Evolutionary conservation across 2,329 filamentous ascomycete genomes (phyloP).

Genomic region (Aureobasidium sp.): DNA sequence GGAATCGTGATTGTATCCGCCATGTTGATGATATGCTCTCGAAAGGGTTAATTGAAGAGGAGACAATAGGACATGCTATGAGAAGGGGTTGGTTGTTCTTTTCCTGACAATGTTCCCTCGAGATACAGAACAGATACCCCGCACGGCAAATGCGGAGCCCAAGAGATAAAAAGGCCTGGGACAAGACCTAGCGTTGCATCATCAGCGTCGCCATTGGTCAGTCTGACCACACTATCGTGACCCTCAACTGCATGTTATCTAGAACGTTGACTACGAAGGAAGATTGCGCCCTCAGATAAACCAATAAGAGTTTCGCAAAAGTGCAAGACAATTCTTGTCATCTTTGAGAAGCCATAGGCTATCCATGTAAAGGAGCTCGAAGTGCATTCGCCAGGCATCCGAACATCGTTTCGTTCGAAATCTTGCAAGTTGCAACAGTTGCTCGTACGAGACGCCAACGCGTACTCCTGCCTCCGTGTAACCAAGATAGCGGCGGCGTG

Average conservation of each 20-base stretch:
- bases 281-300: neutral
- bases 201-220: conserved; percentile 9
- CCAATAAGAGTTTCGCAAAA: neutral
- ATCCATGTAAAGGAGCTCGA: neutral
- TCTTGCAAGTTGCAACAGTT: neutral
- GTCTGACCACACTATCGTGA: neutral
- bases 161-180: conserved; percentile 1
- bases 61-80: neutral
- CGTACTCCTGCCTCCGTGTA: neutral
- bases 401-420: neutral
- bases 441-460: neutral
- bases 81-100: conserved; percentile 1
- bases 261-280: neutral
- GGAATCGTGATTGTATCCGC: conserved; percentile 52
- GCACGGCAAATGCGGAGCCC: conserved; percentile 3
- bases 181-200: conserved; percentile 8
- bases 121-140: conserved; percentile 6
- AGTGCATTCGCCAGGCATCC: neutral
- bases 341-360: neutral
- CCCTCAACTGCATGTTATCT: conserved; percentile 6
- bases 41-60: neutral
- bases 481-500: neutral
- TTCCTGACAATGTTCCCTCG: conserved; percentile 3
- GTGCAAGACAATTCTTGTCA: neutral
- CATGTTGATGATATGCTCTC: conserved; percentile 24